Conservation (phyloP, 305 asterid species). For the Fraxinus baroniana region DNA sequence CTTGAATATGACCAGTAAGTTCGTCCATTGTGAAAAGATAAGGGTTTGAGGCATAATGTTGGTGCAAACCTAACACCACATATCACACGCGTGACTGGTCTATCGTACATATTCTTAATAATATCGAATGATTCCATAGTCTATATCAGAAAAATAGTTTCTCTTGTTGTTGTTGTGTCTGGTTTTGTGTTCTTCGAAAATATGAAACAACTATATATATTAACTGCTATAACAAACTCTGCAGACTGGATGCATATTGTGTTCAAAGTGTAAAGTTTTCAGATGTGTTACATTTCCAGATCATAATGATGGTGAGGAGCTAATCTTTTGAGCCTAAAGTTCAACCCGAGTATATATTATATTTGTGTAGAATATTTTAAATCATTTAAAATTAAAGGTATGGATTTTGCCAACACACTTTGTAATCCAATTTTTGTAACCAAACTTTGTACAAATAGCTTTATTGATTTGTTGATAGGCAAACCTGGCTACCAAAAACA, state of each 20-base stretch:
- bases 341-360: not conserved
- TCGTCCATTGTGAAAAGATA: not conserved
- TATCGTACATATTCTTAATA: not conserved
- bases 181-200: not conserved
- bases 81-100: not conserved
- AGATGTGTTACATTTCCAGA: slow-evolving; percentile 70
- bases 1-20: not conserved
- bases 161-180: not conserved
- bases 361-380: not conserved
- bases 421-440: no score
- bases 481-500: not conserved
- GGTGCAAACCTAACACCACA: not conserved
- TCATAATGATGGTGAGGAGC: slow-evolving; percentile 42
- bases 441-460: no score
- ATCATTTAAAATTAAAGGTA: no score
- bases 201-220: not conserved
- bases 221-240: not conserved
- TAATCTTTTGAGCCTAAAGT: slow-evolving; percentile 25
- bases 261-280: slow-evolving; percentile 74
- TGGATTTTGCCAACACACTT: no score
- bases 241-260: slow-evolving; percentile 65
- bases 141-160: not conserved
- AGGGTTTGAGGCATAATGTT: not conserved
- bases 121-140: not conserved
- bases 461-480: no score